A percentile compares a stretch with the other conserved stretches of the same genome.
These are phyloP conservation scores for Cardamine resedifolia DNA, from an alignment of 345 rosid genomes.

Conservation along the genomic window DNA sequence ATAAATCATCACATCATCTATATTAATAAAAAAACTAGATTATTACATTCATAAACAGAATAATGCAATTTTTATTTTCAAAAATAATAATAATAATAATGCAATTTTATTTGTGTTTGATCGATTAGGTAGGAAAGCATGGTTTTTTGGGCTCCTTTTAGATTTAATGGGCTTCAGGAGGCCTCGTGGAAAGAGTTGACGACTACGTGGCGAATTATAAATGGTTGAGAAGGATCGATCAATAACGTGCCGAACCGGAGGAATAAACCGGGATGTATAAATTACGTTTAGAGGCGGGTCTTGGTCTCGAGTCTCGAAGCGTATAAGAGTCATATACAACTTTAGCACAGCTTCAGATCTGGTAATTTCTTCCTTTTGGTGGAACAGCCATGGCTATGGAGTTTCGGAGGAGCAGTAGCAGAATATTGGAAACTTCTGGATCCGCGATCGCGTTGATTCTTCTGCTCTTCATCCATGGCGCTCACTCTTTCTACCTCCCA, in stretches of 20 bases:
- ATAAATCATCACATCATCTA: no score
- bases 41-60: no score
- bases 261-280: conserved; percentile 27
- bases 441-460: conserved; percentile 36
- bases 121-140: neutral
- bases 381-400: conserved; percentile 45
- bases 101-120: no score
- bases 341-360: conserved; percentile 37
- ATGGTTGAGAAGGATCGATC: neutral
- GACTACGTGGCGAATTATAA: conserved; percentile 7
- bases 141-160: neutral
- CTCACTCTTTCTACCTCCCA: conserved; percentile 87
- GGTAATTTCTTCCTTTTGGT: conserved; percentile 17
- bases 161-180: neutral
- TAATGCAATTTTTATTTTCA: no score
- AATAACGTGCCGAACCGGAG: conserved; percentile 19
- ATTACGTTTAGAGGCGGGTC: neutral
- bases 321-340: conserved; percentile 29
- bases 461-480: conserved; percentile 55
- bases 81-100: no score
- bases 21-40: no score
- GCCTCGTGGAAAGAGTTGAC: neutral
- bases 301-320: conserved; percentile 23
- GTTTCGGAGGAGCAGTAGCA: conserved; percentile 38
- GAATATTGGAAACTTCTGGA: conserved; percentile 29